Evolutionary conservation across 257 asterid species (phyloP), one percentile per base, ranked within the genome.

Genomic region (Jaltomata sinuosa): DNA sequence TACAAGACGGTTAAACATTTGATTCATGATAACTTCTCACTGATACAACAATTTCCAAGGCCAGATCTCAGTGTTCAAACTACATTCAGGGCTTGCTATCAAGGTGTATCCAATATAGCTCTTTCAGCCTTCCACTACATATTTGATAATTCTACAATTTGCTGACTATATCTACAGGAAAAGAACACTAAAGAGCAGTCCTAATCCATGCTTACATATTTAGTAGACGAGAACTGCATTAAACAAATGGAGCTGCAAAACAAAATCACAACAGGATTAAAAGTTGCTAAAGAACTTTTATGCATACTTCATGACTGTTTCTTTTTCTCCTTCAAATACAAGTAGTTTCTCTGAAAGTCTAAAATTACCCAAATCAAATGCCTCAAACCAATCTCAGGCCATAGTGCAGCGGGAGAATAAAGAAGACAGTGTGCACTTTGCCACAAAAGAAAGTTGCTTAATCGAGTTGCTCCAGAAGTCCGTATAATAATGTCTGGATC

Each of bases 401-500:
- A 95, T 16, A 93, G 91, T 50, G 82, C 86, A 11, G 84, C 29
- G 10, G 97, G 97, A 40, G 97, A 91, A 89, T 93, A 95, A 72
- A 95, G 87, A 27, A 95, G 87, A 32, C 93, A 87, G 31, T 71
- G 67, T 52, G 94, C 79, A 82, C 96, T 95, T 90, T 95, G 98
- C 98, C 98, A 95, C 87, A 93, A 85, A 47, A 95, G 98, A 62
- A 95, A 94, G 84, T 94, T 94, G 86, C 97, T 94, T 64, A 94
- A 83, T 2, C 98, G 95, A n/a, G 93, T 88, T 90, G 93, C 98
- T 12, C 97, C 97, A 9, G 97, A 93, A 65, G 97, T 89, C 15
- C 98, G 92, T 47, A 92, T 87, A 82, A 94, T 87, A 81, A 94
- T 89, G 84, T 94, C 97, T 52, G 97, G 97, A 84, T 93, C 91